Evolutionary conservation across 1,139 yeast species (phyloP).

Genomic region (Taphrina deformans): DNA sequence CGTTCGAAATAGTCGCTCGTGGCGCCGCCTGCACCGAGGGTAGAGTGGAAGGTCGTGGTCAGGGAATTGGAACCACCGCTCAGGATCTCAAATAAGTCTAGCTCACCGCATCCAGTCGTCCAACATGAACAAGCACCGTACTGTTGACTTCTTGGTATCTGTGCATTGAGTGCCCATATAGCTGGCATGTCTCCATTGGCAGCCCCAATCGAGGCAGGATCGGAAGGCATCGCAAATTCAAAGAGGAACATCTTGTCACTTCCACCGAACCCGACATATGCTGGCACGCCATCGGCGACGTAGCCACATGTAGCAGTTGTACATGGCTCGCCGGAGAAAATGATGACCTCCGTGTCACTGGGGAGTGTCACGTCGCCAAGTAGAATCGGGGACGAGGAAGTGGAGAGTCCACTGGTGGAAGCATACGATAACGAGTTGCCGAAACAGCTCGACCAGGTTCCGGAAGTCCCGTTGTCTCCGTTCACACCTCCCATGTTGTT

Average conservation of each 20-base stretch:
- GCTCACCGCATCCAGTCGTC: conserved; percentile 95
- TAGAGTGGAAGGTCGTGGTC: conserved; percentile 80
- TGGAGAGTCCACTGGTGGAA: conserved; percentile 66
- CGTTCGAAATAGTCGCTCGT: conserved; percentile 81
- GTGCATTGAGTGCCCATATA: conserved; percentile 90
- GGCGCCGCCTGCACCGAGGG: conserved; percentile 82
- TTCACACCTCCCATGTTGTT: conserved; percentile 75
- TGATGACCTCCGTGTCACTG: conserved; percentile 74
- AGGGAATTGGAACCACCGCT: conserved; percentile 68
- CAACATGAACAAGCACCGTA: conserved; percentile 81
- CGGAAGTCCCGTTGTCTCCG: conserved; percentile 56
- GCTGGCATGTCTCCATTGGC: conserved; percentile 88
- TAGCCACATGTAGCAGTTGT: conserved; percentile 72
- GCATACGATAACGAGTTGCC: conserved; percentile 87
- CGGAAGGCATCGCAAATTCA: conserved; percentile 88
- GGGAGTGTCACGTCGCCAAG: conserved; percentile 63
- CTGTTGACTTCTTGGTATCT: conserved; percentile 90
- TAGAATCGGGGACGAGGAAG: conserved; percentile 62
- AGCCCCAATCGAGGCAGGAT: conserved; percentile 48
- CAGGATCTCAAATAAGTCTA: conserved; percentile 85
- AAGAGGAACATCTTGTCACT: conserved; percentile 78
- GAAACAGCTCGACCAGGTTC: conserved; percentile 77
- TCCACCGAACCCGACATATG: conserved; percentile 79
- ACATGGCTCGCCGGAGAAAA: conserved; percentile 72
- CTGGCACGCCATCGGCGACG: conserved; percentile 81